Base-by-base conservation (phyloP, 139 green algal species). In the Klebsormidium nitens region DNA sequence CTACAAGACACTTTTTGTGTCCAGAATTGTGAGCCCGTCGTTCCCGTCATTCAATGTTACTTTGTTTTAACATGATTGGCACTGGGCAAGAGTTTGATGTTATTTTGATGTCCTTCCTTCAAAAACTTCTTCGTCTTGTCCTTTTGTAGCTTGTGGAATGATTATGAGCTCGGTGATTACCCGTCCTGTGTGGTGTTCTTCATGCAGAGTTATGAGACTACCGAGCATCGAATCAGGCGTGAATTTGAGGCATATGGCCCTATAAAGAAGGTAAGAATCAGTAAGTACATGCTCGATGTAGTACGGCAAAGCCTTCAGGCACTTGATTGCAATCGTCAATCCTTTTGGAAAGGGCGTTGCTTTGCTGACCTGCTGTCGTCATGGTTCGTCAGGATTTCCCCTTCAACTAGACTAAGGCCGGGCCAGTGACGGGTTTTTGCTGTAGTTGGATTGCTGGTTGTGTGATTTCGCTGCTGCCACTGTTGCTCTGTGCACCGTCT, bases 1-100 rank as follows among this genome's bases (percentile, higher is more conserved):
- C 2, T 85, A 80, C 71, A 79, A 81, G 48, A 86, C 81, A 23
- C 62, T 86, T 3, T 83, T 86, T 49, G 78, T 86, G 50, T 68
- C 52, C 8, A 48, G 81, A 23, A 49, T 86, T 36, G 42, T 63
- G 29, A 65, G 71, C 44, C 31, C 55, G 1, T 17, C 5, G n/a
- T 19, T 14, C 38, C 0, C n/a, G 8, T 39, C 31, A 3, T 39
- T 63, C 55, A n/a, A n/a, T n/a, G n/a, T n/a, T n/a, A n/a, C n/a
- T n/a, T n/a, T n/a, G n/a, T n/a, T n/a, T n/a, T n/a, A n/a, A n/a
- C n/a, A n/a, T n/a, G n/a, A n/a, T n/a, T n/a, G n/a, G n/a, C n/a
- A n/a, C n/a, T n/a, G n/a, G n/a, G n/a, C n/a, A n/a, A n/a, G n/a
- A n/a, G n/a, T 35, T 32, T 0, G 14, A 1, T 63, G 55, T 8